Conservation (phyloP, 176 grass and related monocot genomes). For the Alloteropsis semialata region DNA sequence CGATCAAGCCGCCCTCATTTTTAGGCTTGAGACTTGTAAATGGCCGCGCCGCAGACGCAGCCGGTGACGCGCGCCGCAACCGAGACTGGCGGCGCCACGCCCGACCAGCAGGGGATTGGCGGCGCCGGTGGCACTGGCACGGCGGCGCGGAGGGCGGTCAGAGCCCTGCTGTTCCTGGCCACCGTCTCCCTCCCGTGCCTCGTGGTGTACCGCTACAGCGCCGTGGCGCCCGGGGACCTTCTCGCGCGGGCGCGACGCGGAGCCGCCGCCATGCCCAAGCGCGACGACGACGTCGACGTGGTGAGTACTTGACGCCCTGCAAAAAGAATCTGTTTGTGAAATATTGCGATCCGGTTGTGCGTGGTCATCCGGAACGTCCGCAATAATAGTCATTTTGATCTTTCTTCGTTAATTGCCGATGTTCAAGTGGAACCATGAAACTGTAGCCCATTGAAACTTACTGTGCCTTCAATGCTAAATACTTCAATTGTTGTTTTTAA, state of each 20-base stretch:
- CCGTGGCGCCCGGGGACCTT: conserved; percentile 2
- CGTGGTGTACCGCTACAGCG: conserved; percentile 31
- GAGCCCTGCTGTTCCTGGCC: conserved; percentile 45
- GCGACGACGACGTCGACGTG: not conserved
- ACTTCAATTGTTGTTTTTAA: no score
- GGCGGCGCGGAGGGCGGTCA: conserved; percentile 8
- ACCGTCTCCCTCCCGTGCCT: conserved; percentile 44
- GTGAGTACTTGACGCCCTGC: conserved; percentile 1
- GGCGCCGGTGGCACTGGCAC: not conserved
- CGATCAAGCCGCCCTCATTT: no score
- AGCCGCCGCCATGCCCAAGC: conserved; percentile 1
- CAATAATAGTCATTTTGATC: not conserved
- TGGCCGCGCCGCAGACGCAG: conserved; percentile 18
- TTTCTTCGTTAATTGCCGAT: not conserved
- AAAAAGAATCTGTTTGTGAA: not conserved
- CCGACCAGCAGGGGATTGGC: not conserved
- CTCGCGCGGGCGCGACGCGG: conserved; percentile 8
- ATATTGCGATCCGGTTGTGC: not conserved
- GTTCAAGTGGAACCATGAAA: not conserved
- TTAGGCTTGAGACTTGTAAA: not conserved
- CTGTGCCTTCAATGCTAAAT: not conserved
- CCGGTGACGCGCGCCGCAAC: not conserved
- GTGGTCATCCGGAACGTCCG: not conserved
- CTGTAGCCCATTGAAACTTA: not conserved
- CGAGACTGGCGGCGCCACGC: not conserved